A percentile compares a stretch with the other conserved stretches of the same genome.
These are phyloP conservation scores for Prunus yedoensis DNA, from an alignment of 331 rosid genomes.

Conservation along the genomic window DNA sequence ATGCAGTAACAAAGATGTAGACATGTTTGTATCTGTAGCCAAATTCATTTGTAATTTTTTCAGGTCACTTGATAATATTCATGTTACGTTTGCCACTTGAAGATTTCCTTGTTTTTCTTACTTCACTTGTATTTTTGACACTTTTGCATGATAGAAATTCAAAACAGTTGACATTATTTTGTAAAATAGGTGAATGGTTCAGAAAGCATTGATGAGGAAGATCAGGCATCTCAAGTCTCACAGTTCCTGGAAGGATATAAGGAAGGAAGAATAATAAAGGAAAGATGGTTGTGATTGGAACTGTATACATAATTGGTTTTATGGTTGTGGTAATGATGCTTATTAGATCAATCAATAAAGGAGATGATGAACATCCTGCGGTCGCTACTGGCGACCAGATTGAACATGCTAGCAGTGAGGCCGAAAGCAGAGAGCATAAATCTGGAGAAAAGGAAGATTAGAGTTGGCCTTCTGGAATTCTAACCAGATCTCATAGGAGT, in stretches of 20 bases:
- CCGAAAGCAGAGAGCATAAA: slow-evolving; percentile 48
- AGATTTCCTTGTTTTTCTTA: too few species aligned
- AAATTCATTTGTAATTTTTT: too few species aligned
- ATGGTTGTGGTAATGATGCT: slow-evolving; percentile 54
- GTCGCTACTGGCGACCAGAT: slow-evolving; percentile 45
- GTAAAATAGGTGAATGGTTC: too few species aligned
- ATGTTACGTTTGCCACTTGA: too few species aligned
- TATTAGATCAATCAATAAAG: slow-evolving; percentile 44
- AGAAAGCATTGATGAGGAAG: too few species aligned
- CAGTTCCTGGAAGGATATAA: slow-evolving; percentile 59
- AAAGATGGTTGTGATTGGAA: slow-evolving; percentile 55
- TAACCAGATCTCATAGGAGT: not conserved
- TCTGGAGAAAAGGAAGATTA: slow-evolving; percentile 82
- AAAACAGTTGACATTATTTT: not conserved
- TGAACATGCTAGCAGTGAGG: slow-evolving; percentile 50
- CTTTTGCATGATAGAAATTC: not conserved
- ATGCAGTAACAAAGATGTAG: too few species aligned
- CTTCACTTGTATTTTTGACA: not conserved
- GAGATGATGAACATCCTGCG: slow-evolving; percentile 45
- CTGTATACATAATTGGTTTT: slow-evolving; percentile 64
- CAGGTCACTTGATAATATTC: too few species aligned
- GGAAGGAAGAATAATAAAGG: slow-evolving; percentile 69
- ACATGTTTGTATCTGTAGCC: too few species aligned
- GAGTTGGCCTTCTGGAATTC: slow-evolving; percentile 17
- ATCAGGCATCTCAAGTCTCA: too few species aligned